phyloP scores from a whole-genome alignment of 2,329 filamentous ascomycete genomes.

The Ophiostoma perfectum region DNA sequence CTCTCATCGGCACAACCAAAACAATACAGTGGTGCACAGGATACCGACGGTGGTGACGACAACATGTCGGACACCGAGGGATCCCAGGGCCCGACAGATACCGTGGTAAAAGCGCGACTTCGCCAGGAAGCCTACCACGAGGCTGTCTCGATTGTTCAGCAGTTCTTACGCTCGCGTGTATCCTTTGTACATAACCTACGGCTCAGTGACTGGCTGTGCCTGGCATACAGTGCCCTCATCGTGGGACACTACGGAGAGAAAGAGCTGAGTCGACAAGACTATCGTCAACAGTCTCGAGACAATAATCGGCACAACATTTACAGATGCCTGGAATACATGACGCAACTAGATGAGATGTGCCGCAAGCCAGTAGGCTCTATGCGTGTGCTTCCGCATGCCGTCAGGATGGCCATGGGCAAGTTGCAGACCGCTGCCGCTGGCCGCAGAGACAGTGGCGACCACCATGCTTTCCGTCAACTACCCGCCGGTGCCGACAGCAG shows the following conservation, averaged over 20 bases:
- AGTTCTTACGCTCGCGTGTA: background rate
- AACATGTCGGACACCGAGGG: constrained; percentile 2
- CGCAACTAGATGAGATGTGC: constrained; percentile 11
- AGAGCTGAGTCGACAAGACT: background rate
- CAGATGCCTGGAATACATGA: constrained; percentile 7
- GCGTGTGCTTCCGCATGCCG: constrained; percentile 10
- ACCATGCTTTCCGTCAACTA: background rate
- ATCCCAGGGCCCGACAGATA: background rate
- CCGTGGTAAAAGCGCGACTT: background rate
- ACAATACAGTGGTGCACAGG: background rate
- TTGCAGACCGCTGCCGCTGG: constrained; percentile 2
- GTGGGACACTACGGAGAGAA: constrained; percentile 12
- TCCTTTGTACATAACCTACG: background rate
- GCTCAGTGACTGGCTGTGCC: constrained; percentile 12
- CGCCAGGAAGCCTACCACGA: constrained; percentile 14
- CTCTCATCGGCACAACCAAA: background rate
- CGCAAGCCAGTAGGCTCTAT: constrained; percentile 12
- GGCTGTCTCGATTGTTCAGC: constrained; percentile 4
- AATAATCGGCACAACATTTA: constrained; percentile 2
- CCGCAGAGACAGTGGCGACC: background rate
- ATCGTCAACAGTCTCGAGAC: background rate
- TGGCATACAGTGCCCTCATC: constrained; percentile 12
- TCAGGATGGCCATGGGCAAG: constrained; percentile 10
- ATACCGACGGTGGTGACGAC: background rate
- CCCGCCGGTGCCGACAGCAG: background rate